Base-by-base conservation (phyloP, 352 stramenopile species). In the Globisporangium paroecandrum region DNA sequence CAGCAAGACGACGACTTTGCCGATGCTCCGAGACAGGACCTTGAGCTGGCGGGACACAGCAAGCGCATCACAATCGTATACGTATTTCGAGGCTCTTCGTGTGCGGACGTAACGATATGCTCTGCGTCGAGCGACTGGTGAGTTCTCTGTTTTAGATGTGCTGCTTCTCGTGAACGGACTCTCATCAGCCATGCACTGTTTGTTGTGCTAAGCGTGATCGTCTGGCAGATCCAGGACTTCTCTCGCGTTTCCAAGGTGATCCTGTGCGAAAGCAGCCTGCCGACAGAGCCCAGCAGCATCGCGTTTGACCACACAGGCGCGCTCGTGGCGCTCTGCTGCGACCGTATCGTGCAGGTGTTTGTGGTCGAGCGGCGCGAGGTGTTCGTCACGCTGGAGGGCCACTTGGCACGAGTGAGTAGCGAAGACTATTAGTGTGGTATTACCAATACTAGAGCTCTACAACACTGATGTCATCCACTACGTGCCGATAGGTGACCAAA, bases 101-200 rank as follows among this genome's bases (percentile, higher is more conserved):
- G 47, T 13, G 22, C 49, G 1, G 25, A 24, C 8, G 34, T 89
- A n/a, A 65, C 71, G 18, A 27, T 93, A 2, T 84, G 76, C 57
- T 91, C 83, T 2, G 83, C 77, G 0, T 94, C 86, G 6, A 84
- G 76, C 63, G 86, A 94, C 65, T 77, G 82, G 85, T 93, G 46
- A 22, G 62, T 64, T 29, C 1, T 15, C 24, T 53, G 34, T 38
- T 1, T 24, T 49, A 49, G 41, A 51, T 24, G 43, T 51, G 18
- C 15, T 51, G 18, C 43, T 10, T 22, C 6, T 12, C 18, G 18
- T 22, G 18, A 24, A 24, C 10, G 6, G 43, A 24, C 43, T 24
- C 43, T 49, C 6, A 24, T 51, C n/a, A 5, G n/a, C 3, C 18
- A 12, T 10, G 43, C 22, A 8, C 43, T n/a, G 24, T 56, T 29